Base-by-base conservation (phyloP, 73 alveolate genomes). In the Blepharisma stoltei region DNA sequence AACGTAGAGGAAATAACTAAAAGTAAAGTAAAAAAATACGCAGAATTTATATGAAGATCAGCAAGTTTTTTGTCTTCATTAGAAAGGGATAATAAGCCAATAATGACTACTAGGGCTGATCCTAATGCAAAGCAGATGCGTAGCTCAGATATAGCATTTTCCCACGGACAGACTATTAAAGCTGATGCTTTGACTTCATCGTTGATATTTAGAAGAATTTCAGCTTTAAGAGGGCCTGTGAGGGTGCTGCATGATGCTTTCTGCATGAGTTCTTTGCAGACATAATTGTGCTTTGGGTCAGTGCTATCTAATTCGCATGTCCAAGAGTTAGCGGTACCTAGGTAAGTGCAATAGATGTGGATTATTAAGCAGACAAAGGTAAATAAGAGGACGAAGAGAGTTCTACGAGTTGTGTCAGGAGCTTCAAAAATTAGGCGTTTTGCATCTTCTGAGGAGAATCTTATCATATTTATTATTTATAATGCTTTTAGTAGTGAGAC, bases 141-240 rank as follows among this genome's bases (percentile, higher is more conserved):
- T 23, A 80, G 55, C 41, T 80, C 87, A 21, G 87, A 80, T 25
- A 80, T 53, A 27, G 87, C 87, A 6, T 53, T 80, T 52, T 80
- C 87, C 87, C 87, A 80, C 6, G 87, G 87, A 49, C 87, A 80
- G 65, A 50, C 21, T 50, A 50, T 50, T 50, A 14, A 11, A 14
- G 65, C 65, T 50, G 65, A 50, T 50, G 65, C 65, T 50, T 50
- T 50, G n/a, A 18, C 65, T 18, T 50, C 65, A 2, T 11, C n/a
- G n/a, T 50, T 11, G 65, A 50, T 50, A 18, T 50, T 18, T 11
- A 50, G 65, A 50, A 50, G n/a, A 14, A 50, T 50, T 50, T 50
- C 65, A 18, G 65, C 65, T 50, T 18, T 50, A 14, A 50, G 21
- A 50, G 65, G 65, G 4, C 65, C 65, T 50, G n/a, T 50, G n/a